Evolutionary conservation across 352 stramenopile genomes (phyloP).

Genomic region (Thalassiosira exigua): DNA sequence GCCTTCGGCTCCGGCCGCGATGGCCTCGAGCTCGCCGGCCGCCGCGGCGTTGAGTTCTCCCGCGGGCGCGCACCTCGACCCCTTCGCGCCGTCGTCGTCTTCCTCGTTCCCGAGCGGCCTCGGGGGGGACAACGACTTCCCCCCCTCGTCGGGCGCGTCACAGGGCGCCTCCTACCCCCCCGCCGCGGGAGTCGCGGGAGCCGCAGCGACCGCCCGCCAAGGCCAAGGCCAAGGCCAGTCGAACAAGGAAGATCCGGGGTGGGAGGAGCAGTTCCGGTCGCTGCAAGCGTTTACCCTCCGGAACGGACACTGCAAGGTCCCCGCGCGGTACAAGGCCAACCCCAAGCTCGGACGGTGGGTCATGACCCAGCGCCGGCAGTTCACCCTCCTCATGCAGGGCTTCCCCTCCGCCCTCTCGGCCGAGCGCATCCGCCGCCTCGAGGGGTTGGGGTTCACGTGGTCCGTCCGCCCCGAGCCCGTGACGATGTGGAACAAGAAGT

Average conservation of each 20-base stretch:
- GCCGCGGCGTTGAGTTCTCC: too few relatives aligned
- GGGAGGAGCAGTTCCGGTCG: slow-evolving; percentile 9
- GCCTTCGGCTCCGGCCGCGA: not conserved
- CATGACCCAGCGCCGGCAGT: slow-evolving; percentile 37
- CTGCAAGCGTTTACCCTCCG: slow-evolving; percentile 1
- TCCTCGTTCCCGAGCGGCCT: too few relatives aligned
- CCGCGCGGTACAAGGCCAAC: slow-evolving; percentile 9
- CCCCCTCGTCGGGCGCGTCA: too few relatives aligned
- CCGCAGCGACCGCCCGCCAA: not conserved
- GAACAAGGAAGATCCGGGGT: slow-evolving; percentile 15
- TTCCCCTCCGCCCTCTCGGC: slow-evolving; percentile 6
- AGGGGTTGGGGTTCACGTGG: slow-evolving; percentile 30
- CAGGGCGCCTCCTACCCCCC: too few relatives aligned
- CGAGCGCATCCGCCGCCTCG: slow-evolving; percentile 23
- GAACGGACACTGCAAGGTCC: slow-evolving; percentile 25
- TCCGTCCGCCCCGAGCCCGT: slow-evolving; percentile 8
- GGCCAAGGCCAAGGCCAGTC: not conserved
- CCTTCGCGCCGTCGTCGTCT: too few relatives aligned
- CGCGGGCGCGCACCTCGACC: too few relatives aligned
- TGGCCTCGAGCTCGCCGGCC: too few relatives aligned
- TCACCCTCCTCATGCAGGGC: slow-evolving; percentile 24
- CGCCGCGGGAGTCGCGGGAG: too few relatives aligned
- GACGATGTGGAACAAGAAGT: slow-evolving; percentile 20
- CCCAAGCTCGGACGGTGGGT: slow-evolving; percentile 44
- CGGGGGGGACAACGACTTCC: too few relatives aligned